Conservation (phyloP, 2,329 filamentous ascomycete genomes). For the Talaromyces islandicus region DNA sequence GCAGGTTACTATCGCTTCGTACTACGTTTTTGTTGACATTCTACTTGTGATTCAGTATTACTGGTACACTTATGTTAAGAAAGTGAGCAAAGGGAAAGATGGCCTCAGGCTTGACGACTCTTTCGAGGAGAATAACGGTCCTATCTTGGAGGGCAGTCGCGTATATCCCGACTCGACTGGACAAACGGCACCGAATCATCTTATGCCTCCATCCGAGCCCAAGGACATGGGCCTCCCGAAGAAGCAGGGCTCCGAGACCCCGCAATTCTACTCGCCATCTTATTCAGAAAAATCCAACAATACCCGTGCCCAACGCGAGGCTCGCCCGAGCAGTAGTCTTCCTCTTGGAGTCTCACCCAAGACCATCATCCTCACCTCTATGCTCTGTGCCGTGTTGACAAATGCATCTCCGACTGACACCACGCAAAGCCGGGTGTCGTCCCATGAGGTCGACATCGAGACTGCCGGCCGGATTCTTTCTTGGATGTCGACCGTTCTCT, state of each 20-base stretch:
- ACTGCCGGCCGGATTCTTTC: slow-evolving; percentile 48
- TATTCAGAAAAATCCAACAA: slow-evolving; percentile 30
- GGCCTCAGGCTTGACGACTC: slow-evolving; percentile 22
- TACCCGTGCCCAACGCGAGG: slow-evolving; percentile 24
- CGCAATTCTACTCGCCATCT: slow-evolving; percentile 19
- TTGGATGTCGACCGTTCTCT: slow-evolving; percentile 52
- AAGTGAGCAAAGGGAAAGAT: slow-evolving; percentile 37
- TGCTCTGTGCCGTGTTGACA: slow-evolving; percentile 39
- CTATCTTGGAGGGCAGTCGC: slow-evolving; percentile 31
- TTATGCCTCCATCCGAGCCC: slow-evolving; percentile 16
- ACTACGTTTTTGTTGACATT: slow-evolving; percentile 62
- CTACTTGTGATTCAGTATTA: slow-evolving; percentile 58
- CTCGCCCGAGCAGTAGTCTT: slow-evolving; percentile 16
- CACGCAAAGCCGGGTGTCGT: slow-evolving; percentile 10
- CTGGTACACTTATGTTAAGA: slow-evolving; percentile 57
- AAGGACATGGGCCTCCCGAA: slow-evolving; percentile 24
- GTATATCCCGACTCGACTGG: slow-evolving; percentile 15
- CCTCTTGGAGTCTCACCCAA: slow-evolving; percentile 33
- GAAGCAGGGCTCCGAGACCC: slow-evolving; percentile 15
- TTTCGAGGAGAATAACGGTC: slow-evolving; percentile 14
- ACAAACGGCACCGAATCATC: slow-evolving; percentile 6
- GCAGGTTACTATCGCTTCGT: slow-evolving; percentile 60
- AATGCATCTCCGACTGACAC: slow-evolving; percentile 33
- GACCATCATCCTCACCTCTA: slow-evolving; percentile 39
- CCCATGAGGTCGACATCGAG: slow-evolving; percentile 30